Conservation (phyloP, 1,284 basidiomycete species). For the Puccinia novopanici region DNA sequence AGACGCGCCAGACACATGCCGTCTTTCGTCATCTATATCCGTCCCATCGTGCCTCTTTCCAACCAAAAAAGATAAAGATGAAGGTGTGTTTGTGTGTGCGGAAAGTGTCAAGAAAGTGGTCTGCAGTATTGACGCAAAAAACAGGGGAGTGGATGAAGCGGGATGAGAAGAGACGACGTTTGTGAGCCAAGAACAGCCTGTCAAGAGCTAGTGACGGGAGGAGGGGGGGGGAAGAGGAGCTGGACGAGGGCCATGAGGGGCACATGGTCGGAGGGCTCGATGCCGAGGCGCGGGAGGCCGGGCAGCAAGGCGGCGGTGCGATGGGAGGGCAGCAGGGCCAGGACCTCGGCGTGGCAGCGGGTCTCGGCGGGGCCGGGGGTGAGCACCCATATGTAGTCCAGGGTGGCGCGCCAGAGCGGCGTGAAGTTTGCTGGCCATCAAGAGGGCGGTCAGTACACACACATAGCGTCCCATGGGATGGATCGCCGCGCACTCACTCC, state of each 20-base stretch:
- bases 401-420: conserved; percentile 46
- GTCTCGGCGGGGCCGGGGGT: not conserved
- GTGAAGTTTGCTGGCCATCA: conserved; percentile 43
- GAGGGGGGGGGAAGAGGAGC: not conserved
- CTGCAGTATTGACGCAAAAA: no score
- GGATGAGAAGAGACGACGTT: not conserved
- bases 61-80: no score
- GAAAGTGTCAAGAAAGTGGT: no score
- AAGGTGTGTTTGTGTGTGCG: no score
- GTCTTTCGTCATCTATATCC: no score
- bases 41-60: no score
- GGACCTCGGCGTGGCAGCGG: not conserved
- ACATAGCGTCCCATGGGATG: not conserved
- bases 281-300: conserved; percentile 31
- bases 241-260: conserved; percentile 38
- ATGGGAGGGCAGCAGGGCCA: conserved; percentile 38
- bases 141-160: no score
- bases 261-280: conserved; percentile 50
- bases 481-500: conserved; percentile 35
- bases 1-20: no score
- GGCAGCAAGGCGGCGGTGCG: conserved; percentile 22
- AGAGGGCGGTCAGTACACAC: not conserved
- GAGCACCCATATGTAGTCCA: conserved; percentile 48
- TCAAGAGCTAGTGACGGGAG: no score
- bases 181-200: not conserved